Evolutionary conservation across 305 asterid species (phyloP).

Genomic region (Fraxinus velutina): DNA sequence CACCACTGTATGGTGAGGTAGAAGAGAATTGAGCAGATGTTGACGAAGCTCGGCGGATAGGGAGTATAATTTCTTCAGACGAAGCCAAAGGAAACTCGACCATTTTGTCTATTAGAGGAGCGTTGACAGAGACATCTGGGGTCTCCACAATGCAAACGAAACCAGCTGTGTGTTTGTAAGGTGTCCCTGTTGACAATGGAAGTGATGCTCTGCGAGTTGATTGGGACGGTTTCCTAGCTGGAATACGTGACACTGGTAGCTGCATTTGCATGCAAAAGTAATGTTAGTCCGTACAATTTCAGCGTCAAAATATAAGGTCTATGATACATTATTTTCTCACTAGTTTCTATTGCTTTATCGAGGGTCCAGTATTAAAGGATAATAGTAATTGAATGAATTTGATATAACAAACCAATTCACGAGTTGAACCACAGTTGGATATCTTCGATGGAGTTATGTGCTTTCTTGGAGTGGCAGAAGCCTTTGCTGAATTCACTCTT

Average conservation of each 20-base stretch:
- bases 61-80: constrained; percentile 35
- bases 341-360: background rate
- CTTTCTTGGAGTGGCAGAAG: constrained; percentile 49
- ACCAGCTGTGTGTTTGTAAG: constrained; percentile 14
- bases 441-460: constrained; percentile 54
- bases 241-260: constrained; percentile 81
- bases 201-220: constrained; percentile 68
- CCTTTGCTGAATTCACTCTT: constrained; percentile 37
- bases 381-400: background rate
- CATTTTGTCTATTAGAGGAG: constrained; percentile 88
- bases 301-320: background rate
- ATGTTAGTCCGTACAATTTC: background rate
- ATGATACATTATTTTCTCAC: background rate
- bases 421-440: constrained; percentile 80
- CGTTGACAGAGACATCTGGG: constrained; percentile 76
- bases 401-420: constrained; percentile 65
- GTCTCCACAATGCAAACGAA: constrained; percentile 43
- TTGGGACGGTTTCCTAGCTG: constrained; percentile 52
- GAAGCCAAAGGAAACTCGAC: constrained; percentile 62
- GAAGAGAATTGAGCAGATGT: constrained; percentile 55
- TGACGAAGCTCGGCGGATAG: constrained; percentile 38
- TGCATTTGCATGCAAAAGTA: constrained; percentile 29
- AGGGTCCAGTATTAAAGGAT: background rate
- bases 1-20: constrained; percentile 40
- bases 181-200: constrained; percentile 41